A percentile compares a stretch with the other conserved stretches of the same genome.
Conservation (phyloP, 345 rosid species). For the Corymbia maculata region DNA sequence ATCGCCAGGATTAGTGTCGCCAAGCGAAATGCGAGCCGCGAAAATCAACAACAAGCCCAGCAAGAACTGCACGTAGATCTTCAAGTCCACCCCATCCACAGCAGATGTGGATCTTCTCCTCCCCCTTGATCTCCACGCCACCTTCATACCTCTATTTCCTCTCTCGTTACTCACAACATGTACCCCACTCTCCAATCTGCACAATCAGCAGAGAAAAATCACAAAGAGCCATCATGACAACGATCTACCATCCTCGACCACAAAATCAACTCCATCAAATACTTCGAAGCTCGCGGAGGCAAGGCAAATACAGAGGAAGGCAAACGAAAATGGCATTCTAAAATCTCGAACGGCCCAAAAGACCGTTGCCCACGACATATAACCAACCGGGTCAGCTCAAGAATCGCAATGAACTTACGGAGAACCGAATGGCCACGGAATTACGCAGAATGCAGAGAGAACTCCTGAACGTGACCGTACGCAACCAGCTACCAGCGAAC, state of each 20-base stretch:
- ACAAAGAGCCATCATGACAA: neutral
- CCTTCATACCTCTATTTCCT: neutral
- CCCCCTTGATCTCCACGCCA: constrained; percentile 10
- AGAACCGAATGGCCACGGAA: neutral
- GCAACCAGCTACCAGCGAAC: neutral
- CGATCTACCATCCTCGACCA: neutral
- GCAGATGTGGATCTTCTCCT: constrained; percentile 38
- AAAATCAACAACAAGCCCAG: constrained; percentile 50
- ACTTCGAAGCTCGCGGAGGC: neutral
- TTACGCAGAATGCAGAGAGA: neutral
- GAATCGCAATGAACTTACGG: neutral
- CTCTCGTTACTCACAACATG: constrained; percentile 1
- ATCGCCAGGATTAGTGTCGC: constrained; percentile 62
- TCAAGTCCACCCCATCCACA: constrained; percentile 16
- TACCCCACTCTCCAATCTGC: neutral
- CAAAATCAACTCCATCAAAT: neutral
- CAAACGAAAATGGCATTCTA: neutral
- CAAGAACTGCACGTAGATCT: constrained; percentile 34
- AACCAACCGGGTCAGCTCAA: neutral
- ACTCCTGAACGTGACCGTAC: neutral
- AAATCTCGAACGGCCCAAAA: neutral
- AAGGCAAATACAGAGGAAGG: neutral
- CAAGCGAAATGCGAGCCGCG: constrained; percentile 37
- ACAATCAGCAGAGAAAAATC: neutral
- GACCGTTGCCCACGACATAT: neutral